Percentiles rank a stretch among this genome's conserved stretches.
These are phyloP conservation scores for Metschnikowia noctiluminum DNA, from an alignment of 805 yeast species.

Conservation along the genomic window DNA sequence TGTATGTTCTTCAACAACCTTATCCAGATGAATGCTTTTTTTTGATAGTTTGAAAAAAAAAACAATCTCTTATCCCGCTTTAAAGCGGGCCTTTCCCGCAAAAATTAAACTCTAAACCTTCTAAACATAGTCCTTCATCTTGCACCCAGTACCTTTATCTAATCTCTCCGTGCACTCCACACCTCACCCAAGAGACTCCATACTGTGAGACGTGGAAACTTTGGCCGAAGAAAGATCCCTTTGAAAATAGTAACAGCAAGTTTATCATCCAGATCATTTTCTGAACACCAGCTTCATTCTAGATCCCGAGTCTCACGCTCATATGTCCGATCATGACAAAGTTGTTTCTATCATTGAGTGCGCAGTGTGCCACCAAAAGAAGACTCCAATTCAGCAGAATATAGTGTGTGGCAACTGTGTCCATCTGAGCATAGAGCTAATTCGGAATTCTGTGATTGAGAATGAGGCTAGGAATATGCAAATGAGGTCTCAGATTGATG, in stretches of 20 bases:
- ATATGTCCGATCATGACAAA: slow-evolving; percentile 10
- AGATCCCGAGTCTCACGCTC: background rate
- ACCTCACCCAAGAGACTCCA: background rate
- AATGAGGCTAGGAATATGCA: slow-evolving; percentile 23
- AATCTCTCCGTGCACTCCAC: slow-evolving; percentile 9
- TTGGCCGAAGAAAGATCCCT: background rate
- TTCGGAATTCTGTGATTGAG: slow-evolving; percentile 24
- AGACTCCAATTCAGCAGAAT: slow-evolving; percentile 10
- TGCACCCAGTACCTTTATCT: slow-evolving; percentile 1
- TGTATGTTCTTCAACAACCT: too few relatives aligned
- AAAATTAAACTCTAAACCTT: background rate
- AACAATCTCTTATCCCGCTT: too few relatives aligned
- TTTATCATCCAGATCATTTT: too few relatives aligned
- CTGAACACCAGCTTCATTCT: background rate
- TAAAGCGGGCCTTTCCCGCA: too few relatives aligned
- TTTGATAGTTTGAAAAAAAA: too few relatives aligned
- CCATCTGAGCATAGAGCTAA: slow-evolving; percentile 18
- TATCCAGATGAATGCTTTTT: too few relatives aligned
- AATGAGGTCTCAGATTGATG: slow-evolving; percentile 25
- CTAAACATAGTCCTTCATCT: background rate
- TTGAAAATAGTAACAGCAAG: background rate
- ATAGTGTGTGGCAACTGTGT: slow-evolving; percentile 25
- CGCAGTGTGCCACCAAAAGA: slow-evolving; percentile 17
- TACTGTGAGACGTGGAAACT: background rate
- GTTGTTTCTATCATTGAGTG: slow-evolving; percentile 2